Evolutionary conservation across 2,329 filamentous ascomycete genomes (phyloP).

Genomic region (Lasiodiplodia theobromae): DNA sequence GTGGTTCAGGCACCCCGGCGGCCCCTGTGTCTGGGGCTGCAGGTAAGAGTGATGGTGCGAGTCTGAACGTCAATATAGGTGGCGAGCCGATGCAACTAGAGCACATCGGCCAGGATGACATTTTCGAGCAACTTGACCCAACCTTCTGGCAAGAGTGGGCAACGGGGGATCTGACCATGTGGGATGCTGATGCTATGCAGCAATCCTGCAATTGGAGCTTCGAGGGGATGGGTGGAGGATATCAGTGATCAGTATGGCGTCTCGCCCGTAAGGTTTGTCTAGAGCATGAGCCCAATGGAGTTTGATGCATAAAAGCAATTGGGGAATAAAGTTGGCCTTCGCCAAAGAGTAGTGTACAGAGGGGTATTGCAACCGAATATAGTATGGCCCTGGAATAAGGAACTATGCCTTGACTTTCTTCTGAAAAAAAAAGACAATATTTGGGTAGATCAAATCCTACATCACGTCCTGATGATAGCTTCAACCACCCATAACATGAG

Average conservation of each 20-base stretch:
- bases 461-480: no score
- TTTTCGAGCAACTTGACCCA: slow-evolving; percentile 11
- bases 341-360: background rate
- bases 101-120: slow-evolving; percentile 13
- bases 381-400: no score
- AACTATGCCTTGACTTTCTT: no score
- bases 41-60: background rate
- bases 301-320: background rate
- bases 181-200: slow-evolving; percentile 18
- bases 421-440: no score
- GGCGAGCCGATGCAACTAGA: slow-evolving; percentile 22
- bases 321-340: background rate
- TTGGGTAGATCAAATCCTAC: no score
- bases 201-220: slow-evolving; percentile 2
- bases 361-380: no score
- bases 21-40: no score
- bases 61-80: background rate
- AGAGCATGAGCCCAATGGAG: background rate
- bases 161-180: slow-evolving; percentile 10
- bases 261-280: background rate
- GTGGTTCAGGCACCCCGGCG: background rate
- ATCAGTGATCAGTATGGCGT: background rate
- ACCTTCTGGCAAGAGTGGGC: slow-evolving; percentile 23
- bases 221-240: slow-evolving; percentile 8
- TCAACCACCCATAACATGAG: no score